phyloP scores from a whole-genome alignment of 441 rosid genomes.

The Aquilaria agallochum region DNA sequence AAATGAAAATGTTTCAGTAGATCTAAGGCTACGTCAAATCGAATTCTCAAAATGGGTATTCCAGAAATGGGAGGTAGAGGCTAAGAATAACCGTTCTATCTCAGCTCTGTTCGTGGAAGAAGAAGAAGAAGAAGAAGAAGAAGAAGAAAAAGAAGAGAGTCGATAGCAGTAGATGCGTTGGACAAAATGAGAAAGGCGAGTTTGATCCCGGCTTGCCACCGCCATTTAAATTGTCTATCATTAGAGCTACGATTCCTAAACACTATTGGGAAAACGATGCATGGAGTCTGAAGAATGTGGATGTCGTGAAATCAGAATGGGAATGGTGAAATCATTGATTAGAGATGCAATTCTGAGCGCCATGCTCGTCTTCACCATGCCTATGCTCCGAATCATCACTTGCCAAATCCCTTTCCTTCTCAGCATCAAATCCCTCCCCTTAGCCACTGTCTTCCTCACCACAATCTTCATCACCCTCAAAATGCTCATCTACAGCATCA shows the following conservation, averaged over 20 bases:
- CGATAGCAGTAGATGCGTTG: conserved; percentile 16
- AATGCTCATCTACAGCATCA: conserved; percentile 28
- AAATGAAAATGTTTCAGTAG: conserved; percentile 16
- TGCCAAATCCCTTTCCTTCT: conserved; percentile 18
- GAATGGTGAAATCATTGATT: conserved; percentile 29
- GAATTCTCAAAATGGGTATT: conserved; percentile 23
- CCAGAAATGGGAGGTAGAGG: conserved; percentile 32
- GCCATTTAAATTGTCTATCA: conserved; percentile 72
- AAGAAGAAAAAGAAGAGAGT: not conserved
- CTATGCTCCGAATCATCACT: conserved; percentile 32
- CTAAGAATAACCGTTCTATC: conserved; percentile 46
- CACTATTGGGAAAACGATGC: conserved; percentile 97
- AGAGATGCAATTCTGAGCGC: conserved; percentile 45
- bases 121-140: not conserved
- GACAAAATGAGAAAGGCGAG: conserved; percentile 13
- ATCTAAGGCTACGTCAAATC: conserved; percentile 12
- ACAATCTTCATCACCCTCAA: conserved; percentile 21
- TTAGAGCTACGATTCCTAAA: conserved; percentile 93
- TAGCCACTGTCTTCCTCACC: conserved; percentile 32
- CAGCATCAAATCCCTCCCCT: conserved; percentile 28
- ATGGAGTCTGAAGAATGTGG: conserved; percentile 82
- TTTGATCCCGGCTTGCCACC: conserved; percentile 77
- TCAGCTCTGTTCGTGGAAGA: conserved; percentile 23
- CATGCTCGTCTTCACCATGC: conserved; percentile 42
- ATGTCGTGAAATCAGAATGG: conserved; percentile 35